Evolutionary conservation across 306 rosid species (phyloP).

Genomic region (Medicago ruthenica): DNA sequence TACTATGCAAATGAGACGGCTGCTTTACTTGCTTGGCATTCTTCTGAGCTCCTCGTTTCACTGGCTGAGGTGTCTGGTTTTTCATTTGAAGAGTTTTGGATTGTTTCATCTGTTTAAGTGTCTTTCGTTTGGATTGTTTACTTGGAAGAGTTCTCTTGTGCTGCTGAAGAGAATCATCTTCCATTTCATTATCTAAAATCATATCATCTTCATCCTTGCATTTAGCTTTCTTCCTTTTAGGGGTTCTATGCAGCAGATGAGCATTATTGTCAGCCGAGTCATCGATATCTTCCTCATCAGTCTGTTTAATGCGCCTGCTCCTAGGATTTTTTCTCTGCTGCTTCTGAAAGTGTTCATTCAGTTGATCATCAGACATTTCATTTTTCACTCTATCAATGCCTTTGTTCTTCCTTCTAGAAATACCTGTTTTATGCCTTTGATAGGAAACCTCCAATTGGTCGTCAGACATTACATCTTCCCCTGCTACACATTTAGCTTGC

Average conservation of each 20-base stretch:
- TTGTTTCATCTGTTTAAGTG: constrained; percentile 58
- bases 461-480: constrained; percentile 51
- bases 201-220: constrained; percentile 54
- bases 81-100: constrained; percentile 50
- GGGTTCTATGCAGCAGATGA: constrained; percentile 51
- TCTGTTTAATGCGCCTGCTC: constrained; percentile 41
- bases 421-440: constrained; percentile 41
- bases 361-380: constrained; percentile 49
- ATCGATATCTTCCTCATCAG: constrained; percentile 42
- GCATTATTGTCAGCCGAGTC: constrained; percentile 46
- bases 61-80: constrained; percentile 49
- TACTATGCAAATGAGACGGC: constrained; percentile 51
- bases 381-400: constrained; percentile 42
- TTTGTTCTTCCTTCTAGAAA: constrained; percentile 48
- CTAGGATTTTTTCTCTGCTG: constrained; percentile 43
- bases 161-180: constrained; percentile 52
- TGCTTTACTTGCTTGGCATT: constrained; percentile 56
- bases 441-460: constrained; percentile 42
- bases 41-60: constrained; percentile 59
- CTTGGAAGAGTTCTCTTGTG: constrained; percentile 61
- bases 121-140: constrained; percentile 59
- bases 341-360: constrained; percentile 45
- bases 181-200: constrained; percentile 52
- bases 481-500: constrained; percentile 39
- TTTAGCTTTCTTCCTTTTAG: constrained; percentile 65